Evolutionary conservation across 352 stramenopile genomes (phyloP), one percentile per base, ranked within the genome.

Genomic region (Pythium periplocum): DNA sequence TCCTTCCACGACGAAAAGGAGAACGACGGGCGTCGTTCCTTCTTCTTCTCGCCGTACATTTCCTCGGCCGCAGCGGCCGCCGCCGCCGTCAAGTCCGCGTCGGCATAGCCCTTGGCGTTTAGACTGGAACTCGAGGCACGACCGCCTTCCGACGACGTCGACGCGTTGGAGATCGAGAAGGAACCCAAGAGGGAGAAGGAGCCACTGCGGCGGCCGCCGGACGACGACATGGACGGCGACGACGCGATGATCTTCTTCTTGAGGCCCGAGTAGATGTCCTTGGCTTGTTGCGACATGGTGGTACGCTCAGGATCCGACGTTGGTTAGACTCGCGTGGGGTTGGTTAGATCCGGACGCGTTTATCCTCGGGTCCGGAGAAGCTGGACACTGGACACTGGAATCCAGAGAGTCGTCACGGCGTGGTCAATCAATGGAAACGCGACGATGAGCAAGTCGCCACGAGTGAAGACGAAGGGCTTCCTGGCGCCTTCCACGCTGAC

Each of bases 181-280:
- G 70, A 80, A n/a, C 70, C 72, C 17, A 26, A 26, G 17, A 26
- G 17, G 17, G 17, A 26, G 17, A 26, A 26, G 54, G 66, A 80
- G 45, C 68, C 69, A 48, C 65, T 78, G 53, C 78, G 72, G 4
- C 53, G 48, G 2, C 53, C 53, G 5, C 42, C 47, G 39, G 12
- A 26, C 32, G 50, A 55, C 32, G 51, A 45, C 32, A 45, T 50
- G 49, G 45, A 40, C 10, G 55, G 44, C 43, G 57, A 64, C 48
- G 69, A 62, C 33, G 78, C 73, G 59, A 82, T 80, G 61, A 87
- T 81, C 62, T 87, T 90, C 74, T 90, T 90, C 68, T 90, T 90
- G 54, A 90, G 82, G 17, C 78, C 78, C 52, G 78, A 78, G 58
- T 85, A 84, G 6, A 90, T 76, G 61, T 90, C 78, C 60, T 90